phyloP scores from a whole-genome alignment of 805 yeast genomes.

The Kluyveromyces nonfermentans region DNA sequence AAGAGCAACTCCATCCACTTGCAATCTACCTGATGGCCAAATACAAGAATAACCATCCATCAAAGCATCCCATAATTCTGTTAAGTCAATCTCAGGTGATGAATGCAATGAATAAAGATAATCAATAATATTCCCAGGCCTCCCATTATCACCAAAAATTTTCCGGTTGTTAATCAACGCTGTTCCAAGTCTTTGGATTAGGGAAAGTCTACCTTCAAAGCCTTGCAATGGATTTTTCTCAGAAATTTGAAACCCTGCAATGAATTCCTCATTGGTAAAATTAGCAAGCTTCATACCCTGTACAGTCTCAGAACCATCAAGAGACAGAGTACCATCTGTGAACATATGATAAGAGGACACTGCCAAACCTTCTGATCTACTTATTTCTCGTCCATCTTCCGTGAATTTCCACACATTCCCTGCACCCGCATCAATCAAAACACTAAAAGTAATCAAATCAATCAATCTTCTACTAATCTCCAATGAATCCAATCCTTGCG shows the following conservation, averaged over 20 bases:
- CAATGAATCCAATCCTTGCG: conserved; percentile 25
- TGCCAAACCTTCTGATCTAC: conserved; percentile 56
- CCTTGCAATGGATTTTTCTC: conserved; percentile 44
- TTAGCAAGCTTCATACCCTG: conserved; percentile 33
- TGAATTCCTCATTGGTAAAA: conserved; percentile 31
- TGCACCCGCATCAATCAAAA: conserved; percentile 60
- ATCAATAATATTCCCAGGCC: conserved; percentile 48
- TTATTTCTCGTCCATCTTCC: conserved; percentile 30
- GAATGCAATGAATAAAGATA: conserved; percentile 29
- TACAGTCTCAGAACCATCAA: conserved; percentile 31
- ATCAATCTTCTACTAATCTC: conserved; percentile 46
- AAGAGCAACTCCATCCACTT: conserved; percentile 39
- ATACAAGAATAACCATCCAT: conserved; percentile 49
- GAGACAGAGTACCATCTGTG: conserved; percentile 37
- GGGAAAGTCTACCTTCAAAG: conserved; percentile 40
- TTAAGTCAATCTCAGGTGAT: conserved; percentile 31
- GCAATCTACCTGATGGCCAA: conserved; percentile 54
- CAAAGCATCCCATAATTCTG: conserved; percentile 43
- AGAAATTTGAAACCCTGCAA: conserved; percentile 39
- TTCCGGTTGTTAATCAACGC: conserved; percentile 33
- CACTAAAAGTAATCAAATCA: conserved; percentile 52
- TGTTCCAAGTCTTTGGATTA: conserved; percentile 40
- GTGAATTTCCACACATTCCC: conserved; percentile 47
- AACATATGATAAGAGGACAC: conserved; percentile 51
- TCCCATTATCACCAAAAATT: conserved; percentile 38